phyloP scores from a whole-genome alignment of 169 alveolate genomes.

The Plasmodium ovale region DNA sequence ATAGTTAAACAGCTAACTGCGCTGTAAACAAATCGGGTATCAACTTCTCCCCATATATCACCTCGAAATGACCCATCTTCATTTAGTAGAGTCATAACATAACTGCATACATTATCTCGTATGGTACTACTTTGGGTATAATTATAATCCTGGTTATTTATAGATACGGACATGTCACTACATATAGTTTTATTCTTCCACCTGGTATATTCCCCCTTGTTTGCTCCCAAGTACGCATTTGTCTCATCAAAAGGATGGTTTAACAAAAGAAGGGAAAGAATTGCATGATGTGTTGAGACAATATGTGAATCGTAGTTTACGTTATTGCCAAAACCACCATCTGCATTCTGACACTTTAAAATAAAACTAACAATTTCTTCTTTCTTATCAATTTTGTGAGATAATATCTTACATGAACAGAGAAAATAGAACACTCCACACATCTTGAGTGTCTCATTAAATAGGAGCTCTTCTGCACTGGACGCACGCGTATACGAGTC shows the following conservation, averaged over 20 bases:
- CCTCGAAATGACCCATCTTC: constrained; percentile 96
- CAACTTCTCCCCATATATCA: constrained; percentile 95
- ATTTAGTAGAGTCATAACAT: constrained; percentile 80
- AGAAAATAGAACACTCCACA: constrained; percentile 84
- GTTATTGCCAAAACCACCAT: constrained; percentile 85
- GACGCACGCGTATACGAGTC: constrained; percentile 65
- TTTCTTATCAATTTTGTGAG: constrained; percentile 75
- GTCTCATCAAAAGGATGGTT: constrained; percentile 29
- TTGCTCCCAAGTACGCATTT: background rate
- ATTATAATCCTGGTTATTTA: background rate
- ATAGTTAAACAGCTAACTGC: constrained; percentile 92
- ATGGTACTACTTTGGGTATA: background rate
- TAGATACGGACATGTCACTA: background rate
- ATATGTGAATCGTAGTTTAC: constrained; percentile 82
- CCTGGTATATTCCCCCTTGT: background rate
- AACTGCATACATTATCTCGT: constrained; percentile 16
- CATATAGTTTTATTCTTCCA: background rate
- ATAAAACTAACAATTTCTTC: constrained; percentile 71
- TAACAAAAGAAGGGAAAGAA: constrained; percentile 38
- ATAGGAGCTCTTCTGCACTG: constrained; percentile 81
- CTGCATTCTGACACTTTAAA: constrained; percentile 77
- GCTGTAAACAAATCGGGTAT: constrained; percentile 94
- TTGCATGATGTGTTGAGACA: constrained; percentile 83
- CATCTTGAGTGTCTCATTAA: constrained; percentile 82
- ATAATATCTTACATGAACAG: constrained; percentile 80